Percentiles rank a stretch among this genome's conserved stretches.
These are phyloP conservation scores for Brassica carinata DNA, from an alignment of 345 rosid genomes.

Conservation along the genomic window DNA sequence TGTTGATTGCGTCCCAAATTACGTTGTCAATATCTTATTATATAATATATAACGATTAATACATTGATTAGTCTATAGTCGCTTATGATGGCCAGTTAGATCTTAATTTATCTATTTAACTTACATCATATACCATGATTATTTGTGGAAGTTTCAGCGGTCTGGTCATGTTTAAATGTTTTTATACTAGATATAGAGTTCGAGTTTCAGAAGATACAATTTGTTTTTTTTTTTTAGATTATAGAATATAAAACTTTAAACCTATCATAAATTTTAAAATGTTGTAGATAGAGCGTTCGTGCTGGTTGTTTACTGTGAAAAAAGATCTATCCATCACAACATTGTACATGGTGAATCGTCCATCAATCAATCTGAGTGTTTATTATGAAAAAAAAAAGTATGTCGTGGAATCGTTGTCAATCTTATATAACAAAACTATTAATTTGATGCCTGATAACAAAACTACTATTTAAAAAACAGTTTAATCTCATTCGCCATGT, in stretches of 20 bases:
- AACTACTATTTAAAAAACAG: neutral
- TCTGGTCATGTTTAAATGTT: neutral
- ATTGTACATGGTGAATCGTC: neutral
- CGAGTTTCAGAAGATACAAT: neutral
- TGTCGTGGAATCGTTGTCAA: too few relatives aligned
- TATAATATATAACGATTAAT: neutral
- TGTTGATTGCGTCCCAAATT: constrained; percentile 7
- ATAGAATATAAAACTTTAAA: too few relatives aligned
- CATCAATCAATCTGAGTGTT: neutral
- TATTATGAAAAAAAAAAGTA: neutral
- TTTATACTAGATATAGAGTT: neutral
- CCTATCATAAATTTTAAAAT: too few relatives aligned
- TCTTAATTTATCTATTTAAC: neutral
- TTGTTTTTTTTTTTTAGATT: neutral
- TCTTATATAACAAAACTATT: too few relatives aligned
- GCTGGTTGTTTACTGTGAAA: neutral
- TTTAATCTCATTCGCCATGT: neutral
- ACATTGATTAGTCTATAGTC: constrained; percentile 4
- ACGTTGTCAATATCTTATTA: neutral
- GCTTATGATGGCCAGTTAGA: neutral
- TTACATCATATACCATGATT: neutral
- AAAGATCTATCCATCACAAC: too few relatives aligned
- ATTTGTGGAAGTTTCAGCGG: neutral
- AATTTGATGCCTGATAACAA: too few relatives aligned
- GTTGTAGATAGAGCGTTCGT: neutral